Conservation (phyloP, 169 alveolate genomes). For the Theileria luwenshuni region DNA sequence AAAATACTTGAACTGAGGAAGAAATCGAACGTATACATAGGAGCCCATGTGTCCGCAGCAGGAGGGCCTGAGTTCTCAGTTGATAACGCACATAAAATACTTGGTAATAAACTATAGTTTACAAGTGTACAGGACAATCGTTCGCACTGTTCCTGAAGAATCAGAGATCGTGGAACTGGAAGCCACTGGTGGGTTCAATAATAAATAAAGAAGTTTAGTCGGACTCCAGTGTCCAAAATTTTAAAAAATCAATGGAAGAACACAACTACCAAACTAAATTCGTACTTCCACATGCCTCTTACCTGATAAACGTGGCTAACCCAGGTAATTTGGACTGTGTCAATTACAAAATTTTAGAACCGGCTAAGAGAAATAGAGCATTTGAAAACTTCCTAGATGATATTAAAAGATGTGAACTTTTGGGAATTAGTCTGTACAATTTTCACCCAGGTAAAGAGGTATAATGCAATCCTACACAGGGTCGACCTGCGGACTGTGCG, state of each 20-base stretch:
- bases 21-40: slow-evolving; percentile 76
- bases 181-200: slow-evolving; percentile 66
- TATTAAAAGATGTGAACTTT: slow-evolving; percentile 82
- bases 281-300: slow-evolving; percentile 88
- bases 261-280: slow-evolving; percentile 70
- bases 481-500: slow-evolving; percentile 80
- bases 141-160: slow-evolving; percentile 86
- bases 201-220: neutral
- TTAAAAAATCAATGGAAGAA: slow-evolving; percentile 67
- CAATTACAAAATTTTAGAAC: slow-evolving; percentile 19
- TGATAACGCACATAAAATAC: slow-evolving; percentile 76
- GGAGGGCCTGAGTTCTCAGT: slow-evolving; percentile 88
- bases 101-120: slow-evolving; percentile 57
- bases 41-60: slow-evolving; percentile 89
- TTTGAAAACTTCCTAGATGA: slow-evolving; percentile 84
- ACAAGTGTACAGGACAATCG: slow-evolving; percentile 72
- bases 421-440: slow-evolving; percentile 83
- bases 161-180: slow-evolving; percentile 87
- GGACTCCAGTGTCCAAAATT: slow-evolving; percentile 68
- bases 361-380: slow-evolving; percentile 82
- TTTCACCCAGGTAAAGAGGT: slow-evolving; percentile 84
- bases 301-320: slow-evolving; percentile 85
- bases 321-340: slow-evolving; percentile 73
- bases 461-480: slow-evolving; percentile 15
- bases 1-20: slow-evolving; percentile 32